Evolutionary conservation across 208 protist genomes (phyloP).

Genomic region (Leishmania tarentolae): DNA sequence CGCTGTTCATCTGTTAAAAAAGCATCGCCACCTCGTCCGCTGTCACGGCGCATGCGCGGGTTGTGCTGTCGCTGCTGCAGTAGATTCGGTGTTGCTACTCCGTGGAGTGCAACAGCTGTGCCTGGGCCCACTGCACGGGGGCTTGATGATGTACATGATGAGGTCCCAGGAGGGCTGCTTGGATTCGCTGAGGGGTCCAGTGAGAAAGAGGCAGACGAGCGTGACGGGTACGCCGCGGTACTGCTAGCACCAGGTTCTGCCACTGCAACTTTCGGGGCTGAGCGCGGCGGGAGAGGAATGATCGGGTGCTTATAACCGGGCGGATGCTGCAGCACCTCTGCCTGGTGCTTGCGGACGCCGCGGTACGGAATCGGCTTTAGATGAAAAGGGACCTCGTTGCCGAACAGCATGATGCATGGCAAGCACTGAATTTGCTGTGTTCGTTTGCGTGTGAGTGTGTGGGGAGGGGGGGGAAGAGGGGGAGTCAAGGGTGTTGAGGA

Average conservation of each 20-base stretch:
- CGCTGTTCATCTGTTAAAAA: slow-evolving; percentile 55
- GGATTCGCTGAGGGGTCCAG: background rate
- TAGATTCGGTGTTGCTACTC: background rate
- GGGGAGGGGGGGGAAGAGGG: background rate
- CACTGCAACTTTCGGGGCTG: background rate
- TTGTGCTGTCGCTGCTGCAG: slow-evolving; percentile 8
- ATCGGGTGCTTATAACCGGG: slow-evolving; percentile 66
- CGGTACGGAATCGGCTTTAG: slow-evolving; percentile 58
- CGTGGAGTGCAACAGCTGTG: background rate
- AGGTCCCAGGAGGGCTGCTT: background rate
- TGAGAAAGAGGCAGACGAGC: background rate
- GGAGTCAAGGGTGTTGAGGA: background rate
- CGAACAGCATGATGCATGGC: slow-evolving; percentile 46
- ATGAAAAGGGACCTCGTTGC: slow-evolving; percentile 64
- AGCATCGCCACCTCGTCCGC: slow-evolving; percentile 14
- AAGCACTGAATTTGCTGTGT: background rate
- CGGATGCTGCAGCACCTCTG: slow-evolving; percentile 66
- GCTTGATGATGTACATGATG: background rate
- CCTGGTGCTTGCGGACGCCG: slow-evolving; percentile 61
- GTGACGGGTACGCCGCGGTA: background rate
- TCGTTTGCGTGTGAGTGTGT: background rate
- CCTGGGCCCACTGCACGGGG: background rate
- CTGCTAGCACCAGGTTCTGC: background rate
- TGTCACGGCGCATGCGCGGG: background rate
- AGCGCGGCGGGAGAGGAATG: slow-evolving; percentile 9